phyloP scores from a whole-genome alignment of 768 basidiomycete genomes.

The Boletus huronensis region DNA sequence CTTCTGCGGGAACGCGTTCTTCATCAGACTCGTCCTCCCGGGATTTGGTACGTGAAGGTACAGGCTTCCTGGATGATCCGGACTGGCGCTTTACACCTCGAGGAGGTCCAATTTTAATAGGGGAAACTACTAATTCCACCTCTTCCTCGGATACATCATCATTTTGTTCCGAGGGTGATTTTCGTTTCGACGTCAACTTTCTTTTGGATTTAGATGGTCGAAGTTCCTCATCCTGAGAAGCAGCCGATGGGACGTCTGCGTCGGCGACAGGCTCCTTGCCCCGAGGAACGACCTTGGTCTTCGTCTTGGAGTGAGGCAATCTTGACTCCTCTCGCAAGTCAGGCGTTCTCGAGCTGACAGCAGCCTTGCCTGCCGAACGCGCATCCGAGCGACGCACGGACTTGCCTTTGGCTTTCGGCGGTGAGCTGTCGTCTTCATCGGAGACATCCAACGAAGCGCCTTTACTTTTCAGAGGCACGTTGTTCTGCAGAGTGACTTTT shows the following conservation, averaged over 20 bases:
- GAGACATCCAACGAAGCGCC: background rate
- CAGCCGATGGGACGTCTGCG: background rate
- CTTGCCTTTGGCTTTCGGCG: constrained; percentile 5
- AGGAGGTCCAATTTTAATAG: constrained; percentile 27
- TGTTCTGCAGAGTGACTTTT: background rate
- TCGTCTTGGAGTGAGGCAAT: background rate
- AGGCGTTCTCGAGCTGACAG: background rate
- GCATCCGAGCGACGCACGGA: background rate
- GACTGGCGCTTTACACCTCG: constrained; percentile 17
- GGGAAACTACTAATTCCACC: background rate
- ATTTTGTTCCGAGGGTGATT: background rate
- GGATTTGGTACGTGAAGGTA: background rate
- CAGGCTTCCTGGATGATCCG: background rate
- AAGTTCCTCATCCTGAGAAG: constrained; percentile 3
- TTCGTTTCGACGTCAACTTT: background rate
- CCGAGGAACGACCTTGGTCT: background rate
- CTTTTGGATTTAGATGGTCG: constrained; percentile 1
- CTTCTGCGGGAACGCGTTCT: background rate
- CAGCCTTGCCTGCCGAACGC: background rate
- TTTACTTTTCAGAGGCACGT: background rate
- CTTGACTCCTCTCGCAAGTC: background rate
- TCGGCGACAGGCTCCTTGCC: background rate
- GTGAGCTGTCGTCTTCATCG: constrained; percentile 2
- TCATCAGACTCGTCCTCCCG: background rate
- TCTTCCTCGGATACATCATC: constrained; percentile 3